Conservation (phyloP, 1,284 basidiomycete species). For the Schizophyllum amplum region DNA sequence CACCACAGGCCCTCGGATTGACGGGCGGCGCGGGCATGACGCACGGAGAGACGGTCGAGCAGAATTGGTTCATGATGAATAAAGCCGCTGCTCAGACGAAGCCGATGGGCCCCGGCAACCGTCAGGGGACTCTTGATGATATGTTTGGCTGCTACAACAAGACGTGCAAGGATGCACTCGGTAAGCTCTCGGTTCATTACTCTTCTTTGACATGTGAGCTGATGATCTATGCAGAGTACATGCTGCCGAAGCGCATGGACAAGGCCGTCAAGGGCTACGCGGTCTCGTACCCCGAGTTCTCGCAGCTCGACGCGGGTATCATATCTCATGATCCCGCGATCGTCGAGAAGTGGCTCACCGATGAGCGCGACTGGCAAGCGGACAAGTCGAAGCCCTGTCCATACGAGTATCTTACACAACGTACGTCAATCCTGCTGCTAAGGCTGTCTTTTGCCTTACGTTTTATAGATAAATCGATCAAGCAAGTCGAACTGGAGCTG, state of each 20-base stretch:
- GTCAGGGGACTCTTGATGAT: slow-evolving; percentile 24
- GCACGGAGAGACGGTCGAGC: slow-evolving; percentile 26
- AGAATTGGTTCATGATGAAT: slow-evolving; percentile 22
- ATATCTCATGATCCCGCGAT: background rate
- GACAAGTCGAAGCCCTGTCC: background rate
- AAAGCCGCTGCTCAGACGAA: slow-evolving; percentile 19
- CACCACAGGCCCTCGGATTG: slow-evolving; percentile 14
- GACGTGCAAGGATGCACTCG: slow-evolving; percentile 14
- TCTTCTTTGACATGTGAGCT: background rate
- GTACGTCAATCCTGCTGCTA: background rate
- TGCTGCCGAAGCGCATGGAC: background rate
- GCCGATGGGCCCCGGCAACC: slow-evolving; percentile 25
- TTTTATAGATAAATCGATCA: background rate
- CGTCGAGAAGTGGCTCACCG: background rate
- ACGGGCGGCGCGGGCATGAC: slow-evolving; percentile 19
- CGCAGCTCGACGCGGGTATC: background rate
- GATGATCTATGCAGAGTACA: background rate
- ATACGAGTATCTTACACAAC: background rate
- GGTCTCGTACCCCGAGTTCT: background rate
- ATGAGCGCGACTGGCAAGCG: background rate
- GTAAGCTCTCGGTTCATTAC: slow-evolving; percentile 3
- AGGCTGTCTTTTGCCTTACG: background rate
- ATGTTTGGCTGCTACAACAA: slow-evolving; percentile 24
- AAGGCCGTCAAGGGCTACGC: background rate
- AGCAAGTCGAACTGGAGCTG: background rate